Conservation (phyloP, 108 stramenopile species). For the Aurantiochytrium sp. region DNA sequence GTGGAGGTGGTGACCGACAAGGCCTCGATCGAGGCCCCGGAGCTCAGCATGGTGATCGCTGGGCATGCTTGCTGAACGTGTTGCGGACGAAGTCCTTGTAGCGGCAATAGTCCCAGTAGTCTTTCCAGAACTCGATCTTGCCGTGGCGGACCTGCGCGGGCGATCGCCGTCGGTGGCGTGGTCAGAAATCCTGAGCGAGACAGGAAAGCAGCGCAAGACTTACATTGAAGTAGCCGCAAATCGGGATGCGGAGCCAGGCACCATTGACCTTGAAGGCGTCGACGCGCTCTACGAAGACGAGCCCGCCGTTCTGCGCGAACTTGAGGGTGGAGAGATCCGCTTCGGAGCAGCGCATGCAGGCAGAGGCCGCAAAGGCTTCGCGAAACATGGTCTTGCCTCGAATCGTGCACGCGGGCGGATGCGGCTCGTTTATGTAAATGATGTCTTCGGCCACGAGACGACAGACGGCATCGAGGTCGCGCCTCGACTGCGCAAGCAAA, state of each 20-base stretch:
- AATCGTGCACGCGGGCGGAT: neutral
- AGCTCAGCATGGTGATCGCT: too few species aligned
- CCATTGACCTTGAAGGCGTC: neutral
- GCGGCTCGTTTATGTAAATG: neutral
- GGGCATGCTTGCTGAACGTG: too few species aligned
- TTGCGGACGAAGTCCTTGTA: conserved; percentile 1
- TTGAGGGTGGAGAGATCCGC: neutral
- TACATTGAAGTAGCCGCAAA: conserved; percentile 19
- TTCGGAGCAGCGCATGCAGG: neutral
- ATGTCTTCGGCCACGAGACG: neutral
- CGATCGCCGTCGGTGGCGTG: too few species aligned
- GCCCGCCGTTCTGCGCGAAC: neutral
- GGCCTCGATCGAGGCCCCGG: too few species aligned
- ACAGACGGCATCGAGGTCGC: neutral
- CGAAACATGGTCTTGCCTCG: conserved; percentile 20
- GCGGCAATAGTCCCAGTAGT: conserved; percentile 12
- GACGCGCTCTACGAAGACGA: conserved; percentile 6
- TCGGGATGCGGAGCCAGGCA: neutral
- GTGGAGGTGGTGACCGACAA: too few species aligned
- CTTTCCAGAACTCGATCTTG: neutral
- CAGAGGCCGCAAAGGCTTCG: neutral
- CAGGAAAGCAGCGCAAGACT: too few species aligned
- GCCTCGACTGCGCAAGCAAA: neutral
- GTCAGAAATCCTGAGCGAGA: too few species aligned
- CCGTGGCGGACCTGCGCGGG: neutral